These are phyloP conservation scores for Penicillium fuscoglaucum DNA, from an alignment of 2,329 filamentous ascomycete species.

Conservation along the genomic window DNA sequence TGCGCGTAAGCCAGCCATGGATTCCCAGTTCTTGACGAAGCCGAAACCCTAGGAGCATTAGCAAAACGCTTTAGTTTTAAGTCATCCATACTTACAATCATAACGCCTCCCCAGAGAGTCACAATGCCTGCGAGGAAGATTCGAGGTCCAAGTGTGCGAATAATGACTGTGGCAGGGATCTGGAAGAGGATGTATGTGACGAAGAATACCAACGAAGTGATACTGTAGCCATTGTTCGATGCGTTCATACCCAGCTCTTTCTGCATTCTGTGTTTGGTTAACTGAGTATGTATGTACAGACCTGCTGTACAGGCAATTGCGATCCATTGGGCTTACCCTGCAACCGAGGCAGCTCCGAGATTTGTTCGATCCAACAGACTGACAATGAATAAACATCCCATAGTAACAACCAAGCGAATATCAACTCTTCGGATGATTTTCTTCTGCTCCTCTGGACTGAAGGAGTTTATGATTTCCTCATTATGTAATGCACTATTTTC, in stretches of 20 bases:
- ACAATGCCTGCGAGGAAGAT: slow-evolving; percentile 32
- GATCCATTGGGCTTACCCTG: slow-evolving; percentile 2
- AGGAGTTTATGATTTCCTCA: slow-evolving; percentile 2
- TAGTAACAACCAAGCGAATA: slow-evolving; percentile 3
- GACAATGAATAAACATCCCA: slow-evolving; percentile 8
- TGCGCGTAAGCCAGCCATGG: background rate
- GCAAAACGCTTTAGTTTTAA: background rate
- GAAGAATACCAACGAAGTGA: slow-evolving; percentile 60
- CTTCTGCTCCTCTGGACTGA: slow-evolving; percentile 6
- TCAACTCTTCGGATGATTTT: slow-evolving; percentile 10
- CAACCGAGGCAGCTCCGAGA: slow-evolving; percentile 9
- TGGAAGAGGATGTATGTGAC: slow-evolving; percentile 72
- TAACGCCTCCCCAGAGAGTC: slow-evolving; percentile 16
- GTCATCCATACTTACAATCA: slow-evolving; percentile 12
- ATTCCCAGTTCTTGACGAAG: slow-evolving; percentile 4
- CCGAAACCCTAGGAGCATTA: background rate
- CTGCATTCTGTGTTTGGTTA: slow-evolving; percentile 16
- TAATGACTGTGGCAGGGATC: slow-evolving; percentile 67
- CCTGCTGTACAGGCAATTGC: background rate
- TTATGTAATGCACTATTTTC: background rate
- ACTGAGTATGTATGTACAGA: background rate
- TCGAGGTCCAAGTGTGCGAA: slow-evolving; percentile 61
- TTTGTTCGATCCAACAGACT: slow-evolving; percentile 8
- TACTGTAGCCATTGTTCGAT: slow-evolving; percentile 19
- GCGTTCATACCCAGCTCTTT: slow-evolving; percentile 16